These are phyloP conservation scores for Termitomyces sp. DNA, from an alignment of 768 basidiomycete species.

Conservation along the genomic window DNA sequence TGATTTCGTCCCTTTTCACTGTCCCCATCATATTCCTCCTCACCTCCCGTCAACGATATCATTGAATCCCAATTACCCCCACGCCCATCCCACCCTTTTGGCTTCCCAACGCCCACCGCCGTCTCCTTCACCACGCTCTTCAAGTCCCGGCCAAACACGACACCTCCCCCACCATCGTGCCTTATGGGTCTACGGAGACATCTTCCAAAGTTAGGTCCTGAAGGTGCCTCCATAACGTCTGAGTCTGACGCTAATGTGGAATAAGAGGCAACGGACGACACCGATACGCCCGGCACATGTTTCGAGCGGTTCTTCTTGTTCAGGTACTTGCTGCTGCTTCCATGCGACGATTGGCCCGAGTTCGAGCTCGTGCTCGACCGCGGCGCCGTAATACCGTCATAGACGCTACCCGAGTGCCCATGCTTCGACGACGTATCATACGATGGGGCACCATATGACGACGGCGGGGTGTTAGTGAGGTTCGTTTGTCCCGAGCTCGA, in stretches of 20 bases:
- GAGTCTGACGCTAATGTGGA: constrained; percentile 20
- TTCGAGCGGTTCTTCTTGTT: constrained; percentile 34
- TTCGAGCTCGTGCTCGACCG: constrained; percentile 12
- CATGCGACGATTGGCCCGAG: constrained; percentile 14
- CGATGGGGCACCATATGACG: constrained; percentile 25
- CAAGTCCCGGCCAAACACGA: constrained; percentile 69
- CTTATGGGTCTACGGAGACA: constrained; percentile 53
- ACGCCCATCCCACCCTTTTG: constrained; percentile 16
- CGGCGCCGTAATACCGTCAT: constrained; percentile 6
- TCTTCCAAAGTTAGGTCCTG: constrained; percentile 52
- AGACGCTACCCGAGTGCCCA: constrained; percentile 4
- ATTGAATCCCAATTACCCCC: constrained; percentile 21
- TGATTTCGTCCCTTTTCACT: constrained; percentile 9
- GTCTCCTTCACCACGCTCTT: constrained; percentile 54
- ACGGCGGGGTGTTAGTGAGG: constrained; percentile 25
- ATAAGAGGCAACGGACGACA: constrained; percentile 39
- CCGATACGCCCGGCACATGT: constrained; percentile 61
- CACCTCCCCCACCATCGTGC: constrained; percentile 26
- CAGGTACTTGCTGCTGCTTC: neutral
- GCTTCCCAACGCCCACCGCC: constrained; percentile 33
- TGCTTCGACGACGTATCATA: constrained; percentile 16
- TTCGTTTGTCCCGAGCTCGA: constrained; percentile 17
- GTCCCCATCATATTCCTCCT: constrained; percentile 19
- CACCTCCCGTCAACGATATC: constrained; percentile 5
- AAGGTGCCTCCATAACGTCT: constrained; percentile 31